A percentile compares a stretch with the other conserved stretches of the same genome.
Conservation (phyloP, 352 stramenopile species). For the Globisporangium abappressorium region DNA sequence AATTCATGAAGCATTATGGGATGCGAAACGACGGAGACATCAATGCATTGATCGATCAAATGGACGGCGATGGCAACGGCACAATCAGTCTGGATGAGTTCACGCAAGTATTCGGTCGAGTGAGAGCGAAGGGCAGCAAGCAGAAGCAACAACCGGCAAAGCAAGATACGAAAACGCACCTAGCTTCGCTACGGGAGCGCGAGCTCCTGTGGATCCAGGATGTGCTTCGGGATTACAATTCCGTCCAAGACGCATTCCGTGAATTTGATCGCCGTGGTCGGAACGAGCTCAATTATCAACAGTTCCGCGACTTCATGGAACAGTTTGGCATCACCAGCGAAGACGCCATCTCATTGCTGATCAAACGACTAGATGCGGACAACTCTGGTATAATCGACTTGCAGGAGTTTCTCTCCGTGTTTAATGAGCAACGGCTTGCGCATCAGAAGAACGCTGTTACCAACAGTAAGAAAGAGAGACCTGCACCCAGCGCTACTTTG, state of each 20-base stretch:
- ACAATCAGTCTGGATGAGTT: conserved; percentile 49
- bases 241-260: conserved; percentile 42
- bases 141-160: conserved; percentile 10
- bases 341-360: conserved; percentile 38
- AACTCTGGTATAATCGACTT: conserved; percentile 47
- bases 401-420: conserved; percentile 54
- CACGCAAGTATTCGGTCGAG: conserved; percentile 27
- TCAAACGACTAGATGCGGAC: conserved; percentile 46
- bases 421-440: conserved; percentile 32
- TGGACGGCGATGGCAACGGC: conserved; percentile 39
- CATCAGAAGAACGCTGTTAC: conserved; percentile 8
- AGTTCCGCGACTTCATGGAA: conserved; percentile 54
- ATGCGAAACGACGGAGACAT: conserved; percentile 37
- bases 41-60: conserved; percentile 30
- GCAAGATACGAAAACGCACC: conserved; percentile 18
- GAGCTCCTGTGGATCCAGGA: conserved; percentile 51
- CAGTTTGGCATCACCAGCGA: conserved; percentile 56
- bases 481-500: neutral
- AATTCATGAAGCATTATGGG: conserved; percentile 52
- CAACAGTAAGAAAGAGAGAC: neutral
- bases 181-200: conserved; percentile 38
- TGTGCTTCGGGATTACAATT: conserved; percentile 37
- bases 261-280: conserved; percentile 32
- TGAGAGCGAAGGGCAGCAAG: conserved; percentile 4
- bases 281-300: conserved; percentile 48